Base-by-base conservation (phyloP, 768 basidiomycete species). In the Pulveroboletus sp. region DNA sequence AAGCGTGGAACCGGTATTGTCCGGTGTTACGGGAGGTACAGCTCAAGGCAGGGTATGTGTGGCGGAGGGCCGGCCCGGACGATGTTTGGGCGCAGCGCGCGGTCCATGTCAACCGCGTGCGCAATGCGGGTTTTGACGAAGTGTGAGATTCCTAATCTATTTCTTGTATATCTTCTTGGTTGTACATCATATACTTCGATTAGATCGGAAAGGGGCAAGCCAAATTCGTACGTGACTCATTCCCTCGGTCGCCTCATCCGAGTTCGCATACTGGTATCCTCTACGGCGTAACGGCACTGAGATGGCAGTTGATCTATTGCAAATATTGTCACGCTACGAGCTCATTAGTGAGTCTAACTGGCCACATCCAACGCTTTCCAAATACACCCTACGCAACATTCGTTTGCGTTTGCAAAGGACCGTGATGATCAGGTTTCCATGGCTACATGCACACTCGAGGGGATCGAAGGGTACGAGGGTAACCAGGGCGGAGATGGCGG, bases 1-100 rank as follows among this genome's bases (percentile, higher is more conserved):
- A 72, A 9, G 71, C 75, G 6, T 77, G 76, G 75, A 71, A 70
- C 43, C 66, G 69, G 37, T 69, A 69, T 34, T 75, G 75, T 47
- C 65, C 64, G 1, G 44, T 46, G 39, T 55, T 78, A 47, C 63
- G 68, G 20, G 68, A 71, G 59, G 68, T 78, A 12, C 75, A 75
- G 49, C 66, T 77, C 41, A 64, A 67, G 45, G 60, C 69, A 6
- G 69, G 65, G 4, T 71, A 62, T 46, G 63, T 69, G 6, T 74
- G 76, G 75, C 63, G 64, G 24, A 66, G 76, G 23, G 63, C 62
- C 6, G 65, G 53, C 29, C 64, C 66, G 43, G 66, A 66, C 8
- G 72, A 72, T 37, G 57, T 44, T 17, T 75, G 74, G 73, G 61
- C 59, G 27, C 65, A 62, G 44, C 55, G 63, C 5, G n/a, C 32